A percentile compares a stretch with the other conserved stretches of the same genome.
phyloP scores from a whole-genome alignment of 2,329 filamentous ascomycete species.

The Aspergillus felis region DNA sequence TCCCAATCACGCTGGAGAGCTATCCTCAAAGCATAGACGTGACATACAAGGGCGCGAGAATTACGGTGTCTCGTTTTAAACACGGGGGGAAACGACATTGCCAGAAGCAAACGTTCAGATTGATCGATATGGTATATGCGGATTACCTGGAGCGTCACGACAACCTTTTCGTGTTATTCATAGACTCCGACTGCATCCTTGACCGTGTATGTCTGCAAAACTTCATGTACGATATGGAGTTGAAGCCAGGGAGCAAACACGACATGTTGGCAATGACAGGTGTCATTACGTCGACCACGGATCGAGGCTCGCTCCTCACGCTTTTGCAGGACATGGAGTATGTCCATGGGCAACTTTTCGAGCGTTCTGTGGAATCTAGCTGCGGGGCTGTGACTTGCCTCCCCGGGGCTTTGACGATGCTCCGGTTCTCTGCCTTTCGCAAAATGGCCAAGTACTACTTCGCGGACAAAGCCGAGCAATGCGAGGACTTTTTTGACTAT shows the following conservation, averaged over 20 bases:
- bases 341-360: constrained; percentile 92
- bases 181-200: constrained; percentile 94
- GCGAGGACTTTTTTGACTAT: constrained; percentile 93
- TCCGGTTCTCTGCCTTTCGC: constrained; percentile 92
- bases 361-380: constrained; percentile 89
- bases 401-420: constrained; percentile 89
- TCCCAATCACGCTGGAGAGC: constrained; percentile 64
- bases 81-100: constrained; percentile 93
- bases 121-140: constrained; percentile 89
- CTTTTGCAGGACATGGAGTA: constrained; percentile 98
- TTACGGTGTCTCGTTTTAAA: constrained; percentile 87
- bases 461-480: constrained; percentile 91
- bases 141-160: constrained; percentile 84
- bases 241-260: constrained; percentile 84
- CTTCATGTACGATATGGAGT: constrained; percentile 98
- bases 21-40: constrained; percentile 92
- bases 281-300: constrained; percentile 90
- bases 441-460: constrained; percentile 99
- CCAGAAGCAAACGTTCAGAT: constrained; percentile 86
- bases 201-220: constrained; percentile 91
- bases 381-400: constrained; percentile 93
- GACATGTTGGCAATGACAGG: constrained; percentile 98
- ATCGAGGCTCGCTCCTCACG: constrained; percentile 83
- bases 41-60: constrained; percentile 72
- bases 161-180: constrained; percentile 92